Conservation (phyloP, 352 stramenopile species). For the Phytophthora litchii region DNA sequence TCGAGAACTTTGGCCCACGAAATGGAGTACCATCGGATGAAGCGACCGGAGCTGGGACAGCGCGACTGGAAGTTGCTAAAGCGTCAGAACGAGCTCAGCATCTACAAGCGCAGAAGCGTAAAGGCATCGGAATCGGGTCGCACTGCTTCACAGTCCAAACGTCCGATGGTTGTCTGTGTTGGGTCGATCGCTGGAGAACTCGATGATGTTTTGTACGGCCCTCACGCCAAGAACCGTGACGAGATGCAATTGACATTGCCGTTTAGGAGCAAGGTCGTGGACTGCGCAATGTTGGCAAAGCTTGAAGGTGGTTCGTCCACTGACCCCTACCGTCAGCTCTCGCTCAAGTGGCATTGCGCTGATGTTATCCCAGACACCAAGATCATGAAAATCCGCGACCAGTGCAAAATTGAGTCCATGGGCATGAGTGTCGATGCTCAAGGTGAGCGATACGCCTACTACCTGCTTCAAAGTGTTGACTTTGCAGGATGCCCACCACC, state of each 20-base stretch:
- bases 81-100: constrained; percentile 37
- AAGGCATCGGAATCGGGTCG: constrained; percentile 12
- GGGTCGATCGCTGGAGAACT: constrained; percentile 49
- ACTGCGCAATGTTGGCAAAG: constrained; percentile 51
- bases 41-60: constrained; percentile 17
- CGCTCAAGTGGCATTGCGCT: constrained; percentile 55
- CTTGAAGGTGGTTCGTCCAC: constrained; percentile 42
- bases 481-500: constrained; percentile 42
- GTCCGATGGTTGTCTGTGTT: constrained; percentile 54
- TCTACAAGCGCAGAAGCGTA: constrained; percentile 41
- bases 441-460: constrained; percentile 49
- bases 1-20: constrained; percentile 53
- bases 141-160: constrained; percentile 11
- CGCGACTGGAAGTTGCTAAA: constrained; percentile 46
- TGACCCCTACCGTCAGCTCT: constrained; percentile 55
- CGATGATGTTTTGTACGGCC: constrained; percentile 56
- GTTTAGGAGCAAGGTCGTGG: constrained; percentile 47
- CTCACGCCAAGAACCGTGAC: constrained; percentile 53
- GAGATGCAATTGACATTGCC: constrained; percentile 52
- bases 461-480: constrained; percentile 60
- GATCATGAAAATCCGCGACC: constrained; percentile 52
- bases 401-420: constrained; percentile 58
- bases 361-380: constrained; percentile 33
- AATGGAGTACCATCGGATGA: constrained; percentile 38
- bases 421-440: constrained; percentile 41